Percentiles rank a stretch among this genome's conserved stretches.
phyloP scores from a whole-genome alignment of 345 rosid species.

The Melaleuca quinquenervia region DNA sequence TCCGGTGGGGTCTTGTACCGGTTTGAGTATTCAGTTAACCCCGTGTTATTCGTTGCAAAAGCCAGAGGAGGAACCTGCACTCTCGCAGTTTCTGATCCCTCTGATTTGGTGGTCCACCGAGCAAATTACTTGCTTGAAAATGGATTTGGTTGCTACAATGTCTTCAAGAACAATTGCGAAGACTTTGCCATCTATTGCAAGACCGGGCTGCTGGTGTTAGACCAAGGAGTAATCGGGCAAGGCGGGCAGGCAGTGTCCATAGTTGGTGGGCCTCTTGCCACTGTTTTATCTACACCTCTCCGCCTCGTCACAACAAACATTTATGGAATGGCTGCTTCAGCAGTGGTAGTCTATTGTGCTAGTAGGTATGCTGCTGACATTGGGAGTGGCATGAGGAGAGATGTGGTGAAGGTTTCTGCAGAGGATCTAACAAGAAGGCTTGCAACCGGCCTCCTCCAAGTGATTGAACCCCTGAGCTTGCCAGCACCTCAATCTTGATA shows the following conservation, averaged over 20 bases:
- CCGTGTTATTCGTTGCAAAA: neutral
- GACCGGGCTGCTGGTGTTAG: constrained; percentile 57
- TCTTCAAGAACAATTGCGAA: constrained; percentile 79
- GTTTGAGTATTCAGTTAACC: constrained; percentile 2
- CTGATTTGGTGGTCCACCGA: constrained; percentile 12
- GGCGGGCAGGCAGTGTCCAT: constrained; percentile 79
- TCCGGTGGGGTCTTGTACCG: neutral
- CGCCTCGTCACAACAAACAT: constrained; percentile 65
- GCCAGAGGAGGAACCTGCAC: constrained; percentile 8
- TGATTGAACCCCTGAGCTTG: constrained; percentile 13
- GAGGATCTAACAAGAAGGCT: constrained; percentile 69
- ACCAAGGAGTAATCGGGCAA: constrained; percentile 59
- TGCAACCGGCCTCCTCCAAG: constrained; percentile 43
- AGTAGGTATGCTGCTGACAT: constrained; percentile 11
- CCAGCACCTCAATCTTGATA: neutral
- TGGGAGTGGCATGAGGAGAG: constrained; percentile 44
- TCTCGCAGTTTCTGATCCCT: constrained; percentile 1
- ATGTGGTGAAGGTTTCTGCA: constrained; percentile 53
- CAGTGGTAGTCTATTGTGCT: constrained; percentile 13
- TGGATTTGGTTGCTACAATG: constrained; percentile 71
- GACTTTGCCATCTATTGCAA: constrained; percentile 82
- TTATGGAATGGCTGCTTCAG: constrained; percentile 81
- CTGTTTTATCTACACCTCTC: constrained; percentile 56
- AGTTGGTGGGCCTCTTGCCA: constrained; percentile 78
- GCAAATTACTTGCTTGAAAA: constrained; percentile 5